A percentile compares a stretch with the other conserved stretches of the same genome.
Evolutionary conservation across 257 asterid genomes (phyloP).

Genomic region (Oldenlandia corymbosa): DNA sequence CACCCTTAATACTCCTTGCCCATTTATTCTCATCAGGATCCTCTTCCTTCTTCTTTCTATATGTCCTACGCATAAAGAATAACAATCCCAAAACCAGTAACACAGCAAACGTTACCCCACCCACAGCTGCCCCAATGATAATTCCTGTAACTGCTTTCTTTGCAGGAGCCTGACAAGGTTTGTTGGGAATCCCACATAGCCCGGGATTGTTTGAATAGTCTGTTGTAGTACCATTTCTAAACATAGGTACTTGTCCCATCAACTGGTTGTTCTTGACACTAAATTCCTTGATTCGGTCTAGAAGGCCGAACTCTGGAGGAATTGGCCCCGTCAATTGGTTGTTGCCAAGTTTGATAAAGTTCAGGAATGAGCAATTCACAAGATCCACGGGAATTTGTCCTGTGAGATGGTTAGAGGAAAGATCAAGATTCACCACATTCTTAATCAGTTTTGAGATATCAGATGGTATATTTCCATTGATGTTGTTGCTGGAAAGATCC

Average conservation of each 20-base stretch:
- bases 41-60: conserved; percentile 36
- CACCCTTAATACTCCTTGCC: conserved; percentile 48
- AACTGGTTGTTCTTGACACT: conserved; percentile 30
- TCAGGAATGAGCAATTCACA: conserved; percentile 50
- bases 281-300: conserved; percentile 29
- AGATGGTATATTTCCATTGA: conserved; percentile 50
- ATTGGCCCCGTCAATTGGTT: conserved; percentile 42
- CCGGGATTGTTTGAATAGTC: conserved; percentile 53
- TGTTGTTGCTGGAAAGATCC: conserved; percentile 62
- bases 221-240: conserved; percentile 9
- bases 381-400: conserved; percentile 62
- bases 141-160: conserved; percentile 25
- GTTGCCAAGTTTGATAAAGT: conserved; percentile 46
- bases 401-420: conserved; percentile 61
- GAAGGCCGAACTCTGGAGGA: conserved; percentile 28
- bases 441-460: conserved; percentile 39
- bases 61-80: conserved; percentile 29
- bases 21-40: conserved; percentile 50
- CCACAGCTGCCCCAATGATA: conserved; percentile 37
- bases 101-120: conserved; percentile 35
- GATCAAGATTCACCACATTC: conserved; percentile 47
- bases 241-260: conserved; percentile 31
- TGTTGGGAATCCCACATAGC: conserved; percentile 48
- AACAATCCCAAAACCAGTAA: conserved; percentile 14
- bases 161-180: conserved; percentile 20